These are phyloP conservation scores for Pythium coloratum DNA, from an alignment of 352 stramenopile species.

Conservation along the genomic window DNA sequence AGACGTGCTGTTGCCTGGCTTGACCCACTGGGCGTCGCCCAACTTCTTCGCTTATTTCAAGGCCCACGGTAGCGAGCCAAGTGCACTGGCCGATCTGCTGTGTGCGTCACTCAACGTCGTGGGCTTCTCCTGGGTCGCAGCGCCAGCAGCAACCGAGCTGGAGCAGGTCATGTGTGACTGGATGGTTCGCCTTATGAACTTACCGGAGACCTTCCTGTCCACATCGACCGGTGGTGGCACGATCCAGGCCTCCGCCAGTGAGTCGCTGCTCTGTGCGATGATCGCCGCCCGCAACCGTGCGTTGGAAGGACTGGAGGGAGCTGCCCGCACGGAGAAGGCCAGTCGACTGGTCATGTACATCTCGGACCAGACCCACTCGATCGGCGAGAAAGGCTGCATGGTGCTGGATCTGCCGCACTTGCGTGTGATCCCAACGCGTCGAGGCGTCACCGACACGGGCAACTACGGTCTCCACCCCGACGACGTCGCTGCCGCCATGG, in stretches of 20 bases:
- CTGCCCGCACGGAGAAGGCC: slow-evolving; percentile 30
- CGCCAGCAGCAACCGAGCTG: slow-evolving; percentile 62
- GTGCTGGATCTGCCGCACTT: slow-evolving; percentile 65
- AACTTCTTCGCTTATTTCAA: slow-evolving; percentile 77
- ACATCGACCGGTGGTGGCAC: slow-evolving; percentile 56
- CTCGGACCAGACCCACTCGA: slow-evolving; percentile 71
- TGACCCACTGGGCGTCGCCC: slow-evolving; percentile 69
- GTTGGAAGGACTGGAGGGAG: slow-evolving; percentile 39
- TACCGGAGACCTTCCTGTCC: slow-evolving; percentile 61
- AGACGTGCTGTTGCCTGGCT: slow-evolving; percentile 54
- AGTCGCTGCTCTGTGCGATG: slow-evolving; percentile 53
- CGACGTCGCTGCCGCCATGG: slow-evolving; percentile 49
- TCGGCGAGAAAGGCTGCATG: slow-evolving; percentile 68
- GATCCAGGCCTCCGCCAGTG: slow-evolving; percentile 65
- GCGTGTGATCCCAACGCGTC: slow-evolving; percentile 47
- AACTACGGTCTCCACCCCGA: slow-evolving; percentile 60
- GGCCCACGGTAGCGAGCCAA: slow-evolving; percentile 45
- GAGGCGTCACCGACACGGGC: slow-evolving; percentile 39
- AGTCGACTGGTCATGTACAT: slow-evolving; percentile 60
- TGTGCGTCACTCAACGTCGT: slow-evolving; percentile 57
- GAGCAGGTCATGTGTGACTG: slow-evolving; percentile 76
- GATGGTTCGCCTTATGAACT: slow-evolving; percentile 51
- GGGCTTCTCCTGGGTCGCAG: slow-evolving; percentile 63
- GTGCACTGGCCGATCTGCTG: slow-evolving; percentile 51
- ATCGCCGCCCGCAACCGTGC: slow-evolving; percentile 41